These are phyloP conservation scores for Aspergillus tamarii DNA, from an alignment of 2,329 filamentous ascomycete species.

Conservation along the genomic window DNA sequence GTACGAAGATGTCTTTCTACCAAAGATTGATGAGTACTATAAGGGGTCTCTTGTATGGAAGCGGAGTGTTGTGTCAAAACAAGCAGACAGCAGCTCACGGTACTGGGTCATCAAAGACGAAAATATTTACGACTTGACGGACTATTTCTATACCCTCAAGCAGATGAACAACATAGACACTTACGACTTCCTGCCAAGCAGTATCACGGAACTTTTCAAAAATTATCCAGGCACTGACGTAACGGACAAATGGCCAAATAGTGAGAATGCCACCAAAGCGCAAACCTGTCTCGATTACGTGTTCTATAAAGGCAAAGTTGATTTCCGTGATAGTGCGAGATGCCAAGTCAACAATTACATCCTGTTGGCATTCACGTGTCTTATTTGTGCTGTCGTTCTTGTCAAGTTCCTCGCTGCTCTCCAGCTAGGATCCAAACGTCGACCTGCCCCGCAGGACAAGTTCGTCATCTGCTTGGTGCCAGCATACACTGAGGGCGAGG, in stretches of 20 bases:
- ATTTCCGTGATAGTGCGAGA: constrained; percentile 76
- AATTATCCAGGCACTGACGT: constrained; percentile 81
- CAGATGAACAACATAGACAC: constrained; percentile 55
- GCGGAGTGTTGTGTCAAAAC: constrained; percentile 58
- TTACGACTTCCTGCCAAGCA: constrained; percentile 73
- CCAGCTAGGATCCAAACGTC: constrained; percentile 88
- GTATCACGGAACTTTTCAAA: constrained; percentile 69
- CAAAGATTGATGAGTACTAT: constrained; percentile 81
- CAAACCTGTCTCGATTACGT: constrained; percentile 79
- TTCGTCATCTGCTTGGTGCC: constrained; percentile 99
- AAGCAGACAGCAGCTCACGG: constrained; percentile 70
- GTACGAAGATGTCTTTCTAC: constrained; percentile 76
- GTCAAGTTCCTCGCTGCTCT: constrained; percentile 91
- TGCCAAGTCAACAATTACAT: constrained; percentile 93
- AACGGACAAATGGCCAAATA: constrained; percentile 63
- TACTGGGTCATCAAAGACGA: constrained; percentile 80
- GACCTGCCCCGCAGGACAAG: constrained; percentile 90
- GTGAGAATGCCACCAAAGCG: constrained; percentile 62
- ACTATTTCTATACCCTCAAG: constrained; percentile 82
- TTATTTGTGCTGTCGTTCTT: constrained; percentile 77
- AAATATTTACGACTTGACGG: constrained; percentile 82
- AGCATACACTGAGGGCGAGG: constrained; percentile 97
- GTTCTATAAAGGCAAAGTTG: constrained; percentile 80
- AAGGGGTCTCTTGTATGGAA: constrained; percentile 83
- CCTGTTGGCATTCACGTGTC: constrained; percentile 80